A percentile compares a stretch with the other conserved stretches of the same genome.
Evolutionary conservation across 202 grass and related monocot species (phyloP).

Genomic region (Saccharum hybrid): DNA sequence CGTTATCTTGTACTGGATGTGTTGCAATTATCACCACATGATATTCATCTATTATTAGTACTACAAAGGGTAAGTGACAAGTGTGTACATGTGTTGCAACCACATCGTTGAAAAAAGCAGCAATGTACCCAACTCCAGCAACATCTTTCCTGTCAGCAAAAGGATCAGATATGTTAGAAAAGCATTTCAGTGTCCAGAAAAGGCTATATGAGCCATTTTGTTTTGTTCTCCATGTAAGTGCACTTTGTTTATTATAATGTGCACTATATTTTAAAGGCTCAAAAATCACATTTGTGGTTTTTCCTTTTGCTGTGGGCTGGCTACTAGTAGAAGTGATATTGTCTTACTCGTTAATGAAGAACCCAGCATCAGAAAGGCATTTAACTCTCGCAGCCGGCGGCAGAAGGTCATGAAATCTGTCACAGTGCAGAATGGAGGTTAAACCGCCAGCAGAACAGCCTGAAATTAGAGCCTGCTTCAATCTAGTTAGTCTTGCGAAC

Average conservation of each 20-base stretch:
- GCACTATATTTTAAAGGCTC: slow-evolving; percentile 6
- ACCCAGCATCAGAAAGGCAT: slow-evolving; percentile 96
- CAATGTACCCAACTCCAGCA: slow-evolving; percentile 60
- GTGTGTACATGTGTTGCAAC: slow-evolving; percentile 72
- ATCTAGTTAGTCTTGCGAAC: slow-evolving; percentile 44
- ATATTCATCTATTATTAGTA: slow-evolving; percentile 2
- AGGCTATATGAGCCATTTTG: not conserved
- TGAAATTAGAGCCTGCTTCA: slow-evolving; percentile 64
- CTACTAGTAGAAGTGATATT: slow-evolving; percentile 5
- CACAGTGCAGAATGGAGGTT: slow-evolving; percentile 89
- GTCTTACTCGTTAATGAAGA: slow-evolving; percentile 57
- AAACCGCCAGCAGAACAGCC: slow-evolving; percentile 68
- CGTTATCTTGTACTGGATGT: slow-evolving; percentile 15
- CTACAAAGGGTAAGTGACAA: slow-evolving; percentile 25
- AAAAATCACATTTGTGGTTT: slow-evolving; percentile 24
- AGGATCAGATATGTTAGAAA: slow-evolving; percentile 35
- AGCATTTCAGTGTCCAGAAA: slow-evolving; percentile 14
- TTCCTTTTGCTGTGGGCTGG: slow-evolving; percentile 18
- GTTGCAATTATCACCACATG: not conserved
- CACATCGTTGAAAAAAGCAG: slow-evolving; percentile 63
- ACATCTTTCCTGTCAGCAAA: slow-evolving; percentile 70
- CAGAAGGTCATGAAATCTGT: slow-evolving; percentile 75
- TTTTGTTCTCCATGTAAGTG: not conserved
- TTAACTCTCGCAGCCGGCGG: slow-evolving; percentile 62
- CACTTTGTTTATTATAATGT: slow-evolving; percentile 12